Evolutionary conservation across 768 basidiomycete genomes (phyloP).

Genomic region (Lentinula detonsa): DNA sequence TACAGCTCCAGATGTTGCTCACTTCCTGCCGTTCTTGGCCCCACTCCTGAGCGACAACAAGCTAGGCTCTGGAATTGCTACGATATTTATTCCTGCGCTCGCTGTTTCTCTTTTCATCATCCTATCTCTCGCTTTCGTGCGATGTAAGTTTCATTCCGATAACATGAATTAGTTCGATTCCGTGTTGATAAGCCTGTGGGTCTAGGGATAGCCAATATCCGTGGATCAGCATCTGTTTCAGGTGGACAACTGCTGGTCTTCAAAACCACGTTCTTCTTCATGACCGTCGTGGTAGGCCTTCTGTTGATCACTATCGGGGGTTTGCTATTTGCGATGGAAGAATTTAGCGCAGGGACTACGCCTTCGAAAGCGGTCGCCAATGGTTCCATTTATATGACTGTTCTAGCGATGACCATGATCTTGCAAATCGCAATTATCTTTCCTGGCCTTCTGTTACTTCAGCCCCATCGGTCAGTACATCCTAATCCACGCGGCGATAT

Average conservation of each 20-base stretch:
- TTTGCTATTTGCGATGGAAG: constrained; percentile 61
- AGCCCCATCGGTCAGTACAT: constrained; percentile 33
- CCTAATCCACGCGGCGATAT: background rate
- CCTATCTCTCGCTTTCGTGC: constrained; percentile 44
- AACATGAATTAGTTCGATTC: constrained; percentile 5
- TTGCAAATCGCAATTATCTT: constrained; percentile 62
- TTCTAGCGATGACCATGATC: constrained; percentile 50
- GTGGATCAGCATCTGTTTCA: constrained; percentile 59
- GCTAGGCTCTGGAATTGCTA: constrained; percentile 58
- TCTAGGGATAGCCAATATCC: constrained; percentile 46
- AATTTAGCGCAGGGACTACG: constrained; percentile 35
- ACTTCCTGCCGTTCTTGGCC: constrained; percentile 61
- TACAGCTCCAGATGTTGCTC: constrained; percentile 66
- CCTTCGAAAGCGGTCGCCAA: constrained; percentile 46
- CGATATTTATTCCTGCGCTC: constrained; percentile 62
- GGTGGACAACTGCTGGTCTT: constrained; percentile 54
- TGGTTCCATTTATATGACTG: constrained; percentile 67
- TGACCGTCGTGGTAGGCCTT: constrained; percentile 46
- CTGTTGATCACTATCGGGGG: constrained; percentile 66
- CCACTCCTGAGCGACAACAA: constrained; percentile 42
- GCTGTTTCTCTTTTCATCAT: constrained; percentile 52
- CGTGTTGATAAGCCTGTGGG: background rate
- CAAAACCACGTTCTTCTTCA: constrained; percentile 55
- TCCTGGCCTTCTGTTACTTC: constrained; percentile 69
- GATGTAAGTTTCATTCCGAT: constrained; percentile 38